Base-by-base conservation (phyloP, 2,329 filamentous ascomycete genomes). In the Graphiopsis chlorocephala region DNA sequence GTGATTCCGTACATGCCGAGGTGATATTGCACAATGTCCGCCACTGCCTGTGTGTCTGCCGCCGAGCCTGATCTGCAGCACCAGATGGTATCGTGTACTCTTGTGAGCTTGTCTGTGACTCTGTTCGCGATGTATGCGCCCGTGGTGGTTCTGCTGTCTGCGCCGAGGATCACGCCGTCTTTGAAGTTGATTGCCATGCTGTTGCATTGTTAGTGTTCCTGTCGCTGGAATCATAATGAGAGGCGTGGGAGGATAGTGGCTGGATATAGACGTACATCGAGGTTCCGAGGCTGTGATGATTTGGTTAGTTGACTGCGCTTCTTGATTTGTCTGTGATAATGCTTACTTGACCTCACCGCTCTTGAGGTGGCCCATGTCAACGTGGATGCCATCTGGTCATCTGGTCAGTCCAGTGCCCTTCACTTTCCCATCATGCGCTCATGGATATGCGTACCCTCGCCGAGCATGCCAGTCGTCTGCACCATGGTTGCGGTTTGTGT, bases 161-260 rank as follows among this genome's bases (percentile, higher is more conserved):
- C 95, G 70, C 95, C 91, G 88, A 99, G 86, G 81, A 99, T 98
- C 66, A 99, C 95, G 68, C 95, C 95, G 75, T 97, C 93, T 78
- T 95, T 95, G 87, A 99, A 99, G 75, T 96, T 98, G 79, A 98
- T 93, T 67, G 95, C 95, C 95, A 99, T 99, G 78, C 92, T 96
- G 73, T 70, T 53, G 31, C 1, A 0, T 8, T 35, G 65, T 65
- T 35, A 65, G 52, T 42, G 52, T 42, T 10, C 1, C 15, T 28
- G 3, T 38, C 48, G 26, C 28, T 57, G 3, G 26, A 10, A 33
- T 20, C n/a, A 8, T 20, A 20, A 20, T 45, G 38, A 8, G 1
- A 45, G 8, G n/a, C 33, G 17, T 31, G 29, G 25, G 68, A 78
- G 72, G 31, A 4, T 15, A 10, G 35, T 11, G 61, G 17, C n/a